Base-by-base conservation (phyloP, 169 alveolate genomes). In the Plasmodium gonderi region DNA sequence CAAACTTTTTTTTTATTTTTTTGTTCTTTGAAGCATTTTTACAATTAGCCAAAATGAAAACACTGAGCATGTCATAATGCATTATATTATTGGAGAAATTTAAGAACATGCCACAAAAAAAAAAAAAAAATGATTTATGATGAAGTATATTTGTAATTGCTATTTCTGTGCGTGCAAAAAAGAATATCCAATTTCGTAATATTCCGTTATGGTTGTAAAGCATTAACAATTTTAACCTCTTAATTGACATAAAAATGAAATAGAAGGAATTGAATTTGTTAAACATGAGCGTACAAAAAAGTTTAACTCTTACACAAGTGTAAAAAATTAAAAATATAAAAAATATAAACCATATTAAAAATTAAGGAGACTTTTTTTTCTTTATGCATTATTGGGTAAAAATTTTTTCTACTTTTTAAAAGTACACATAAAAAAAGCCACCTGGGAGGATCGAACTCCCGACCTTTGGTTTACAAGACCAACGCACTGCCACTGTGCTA, bases 391-490 rank as follows among this genome's bases (percentile, higher is more conserved):
- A n/a, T n/a, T n/a, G n/a, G n/a, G n/a, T n/a, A n/a, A n/a, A n/a
- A n/a, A n/a, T n/a, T n/a, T n/a, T n/a, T n/a, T n/a, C n/a, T n/a
- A n/a, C n/a, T n/a, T 54, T 54, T 54, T 54, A 23, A 54, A 54
- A 7, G 23, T n/a, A n/a, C n/a, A n/a, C n/a, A n/a, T n/a, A 64
- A 80, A 38, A 95, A 47, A 42, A 96, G 98, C 98, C 98, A 96
- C 96, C 97, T 96, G 97, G 96, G 98, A 97, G 98, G 98, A 96
- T 96, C 97, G 98, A 96, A 96, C 98, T 97, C 98, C 96, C 97
- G 98, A 96, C 97, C 97, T 96, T 94, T 96, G 97, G 98, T 96
- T 96, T 96, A 96, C 98, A 96, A 96, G 97, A 96, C 98, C 97
- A 96, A 96, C 96, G 98, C 98, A 96, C 97, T 96, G 87, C 98